phyloP scores from a whole-genome alignment of 169 alveolate species.

The Perkinsus olseni region DNA sequence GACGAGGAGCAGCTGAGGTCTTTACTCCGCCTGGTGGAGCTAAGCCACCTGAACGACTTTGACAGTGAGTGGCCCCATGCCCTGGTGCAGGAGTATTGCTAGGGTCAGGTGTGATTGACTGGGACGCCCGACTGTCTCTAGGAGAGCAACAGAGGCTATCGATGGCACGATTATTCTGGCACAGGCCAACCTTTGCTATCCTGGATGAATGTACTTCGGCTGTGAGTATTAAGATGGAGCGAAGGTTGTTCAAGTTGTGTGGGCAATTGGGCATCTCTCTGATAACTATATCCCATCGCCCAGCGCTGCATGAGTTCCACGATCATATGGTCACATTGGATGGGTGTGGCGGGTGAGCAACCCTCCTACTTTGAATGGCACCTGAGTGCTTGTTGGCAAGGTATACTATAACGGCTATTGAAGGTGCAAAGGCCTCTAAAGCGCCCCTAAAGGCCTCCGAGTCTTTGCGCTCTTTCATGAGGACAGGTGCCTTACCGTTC shows the following conservation, averaged over 20 bases:
- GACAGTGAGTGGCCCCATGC: background rate
- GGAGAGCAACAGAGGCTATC: slow-evolving; percentile 3
- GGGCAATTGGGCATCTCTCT: background rate
- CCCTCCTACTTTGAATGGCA: background rate
- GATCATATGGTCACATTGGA: background rate
- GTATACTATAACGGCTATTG: background rate
- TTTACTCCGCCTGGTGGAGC: background rate
- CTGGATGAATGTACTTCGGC: slow-evolving; percentile 8
- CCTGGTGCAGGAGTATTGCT: background rate
- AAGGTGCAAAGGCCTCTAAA: background rate
- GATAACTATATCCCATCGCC: background rate
- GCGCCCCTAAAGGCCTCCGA: background rate
- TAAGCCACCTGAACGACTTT: background rate
- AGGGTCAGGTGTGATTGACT: background rate
- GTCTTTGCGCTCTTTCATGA: background rate
- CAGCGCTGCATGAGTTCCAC: slow-evolving; percentile 6
- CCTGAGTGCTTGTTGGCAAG: background rate
- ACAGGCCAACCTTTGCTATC: slow-evolving; percentile 2
- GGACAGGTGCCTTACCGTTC: background rate
- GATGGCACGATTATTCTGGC: background rate
- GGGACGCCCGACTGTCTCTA: slow-evolving; percentile 1
- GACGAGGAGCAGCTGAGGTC: background rate
- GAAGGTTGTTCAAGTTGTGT: background rate
- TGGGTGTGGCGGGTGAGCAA: background rate
- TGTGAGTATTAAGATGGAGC: background rate